Evolutionary conservation across 768 basidiomycete species (phyloP), one percentile per base, ranked within the genome.

Genomic region (Leccinum rimulosum): DNA sequence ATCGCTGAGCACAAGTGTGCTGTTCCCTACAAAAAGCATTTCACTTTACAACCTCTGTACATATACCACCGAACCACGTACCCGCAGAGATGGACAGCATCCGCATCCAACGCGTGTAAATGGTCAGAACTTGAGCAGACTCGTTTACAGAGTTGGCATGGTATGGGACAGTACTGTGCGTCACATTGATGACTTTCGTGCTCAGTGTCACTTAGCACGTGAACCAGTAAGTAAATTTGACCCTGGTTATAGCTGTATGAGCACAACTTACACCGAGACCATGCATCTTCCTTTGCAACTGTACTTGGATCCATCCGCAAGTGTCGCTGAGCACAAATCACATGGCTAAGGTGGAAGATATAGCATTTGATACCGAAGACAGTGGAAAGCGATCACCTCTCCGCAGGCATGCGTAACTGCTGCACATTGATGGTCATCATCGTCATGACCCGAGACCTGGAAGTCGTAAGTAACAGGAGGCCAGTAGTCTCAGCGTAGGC

Each of bases 21-120:
- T 77, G 6, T 84, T 86, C 53, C 38, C 64, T 62, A 45, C 4
- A n/a, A 3, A 55, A 30, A n/a, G 10, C 0, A 22, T 27, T 40
- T 66, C 6, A n/a, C 30, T 49, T 72, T 72, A 15, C 0, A 12
- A 9, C 5, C 33, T 35, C 33, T 33, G 8, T 15, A 48, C 19
- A 14, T 6, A 52, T 15, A n/a, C 3, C 7, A 19, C 25, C 17
- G 11, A 31, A 57, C 58, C 36, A 68, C 72, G 30, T 36, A 84
- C 86, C 84, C 84, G 73, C 85, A 87, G 51, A 87, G 78, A 73
- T 87, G 85, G 22, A 77, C 52, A 0, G 74, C 73, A 3, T 58
- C 69, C 3, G 57, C 58, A 25, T 76, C 68, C 25, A 84, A 67
- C 0, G 77, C 84, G 50, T 87, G 85, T 12, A 87, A 73, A 70